Percentiles rank a stretch among this genome's conserved stretches.
These are phyloP conservation scores for Suillus luteus DNA, from an alignment of 768 basidiomycete genomes.

Conservation along the genomic window DNA sequence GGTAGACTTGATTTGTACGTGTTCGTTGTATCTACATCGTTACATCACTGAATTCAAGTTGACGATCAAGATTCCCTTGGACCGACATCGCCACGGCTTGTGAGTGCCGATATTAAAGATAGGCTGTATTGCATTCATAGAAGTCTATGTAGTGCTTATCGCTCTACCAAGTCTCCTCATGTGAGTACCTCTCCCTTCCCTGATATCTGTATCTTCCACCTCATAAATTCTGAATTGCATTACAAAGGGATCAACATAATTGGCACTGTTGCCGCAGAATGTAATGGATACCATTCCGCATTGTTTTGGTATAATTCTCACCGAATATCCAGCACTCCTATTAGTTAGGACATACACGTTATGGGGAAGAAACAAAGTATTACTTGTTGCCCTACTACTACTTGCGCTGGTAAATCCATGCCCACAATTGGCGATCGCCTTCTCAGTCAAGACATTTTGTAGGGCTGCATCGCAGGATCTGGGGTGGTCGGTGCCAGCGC, in stretches of 20 bases:
- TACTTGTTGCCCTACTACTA: background rate
- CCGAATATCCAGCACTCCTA: background rate
- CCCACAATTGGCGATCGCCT: background rate
- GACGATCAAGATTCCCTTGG: background rate
- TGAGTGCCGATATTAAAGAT: background rate
- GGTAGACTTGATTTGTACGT: slow-evolving; percentile 5
- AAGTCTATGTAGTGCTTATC: background rate
- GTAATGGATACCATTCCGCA: background rate
- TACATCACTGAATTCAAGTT: background rate
- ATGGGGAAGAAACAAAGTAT: slow-evolving; percentile 2
- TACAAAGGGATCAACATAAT: background rate
- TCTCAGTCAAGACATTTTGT: background rate
- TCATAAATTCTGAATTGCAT: too few relatives aligned
- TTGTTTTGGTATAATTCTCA: background rate
- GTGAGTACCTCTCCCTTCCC: background rate
- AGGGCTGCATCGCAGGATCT: background rate
- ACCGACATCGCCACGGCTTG: background rate
- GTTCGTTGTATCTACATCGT: background rate
- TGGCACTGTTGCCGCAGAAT: background rate
- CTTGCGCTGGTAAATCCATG: background rate
- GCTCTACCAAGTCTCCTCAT: background rate
- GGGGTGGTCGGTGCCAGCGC: background rate
- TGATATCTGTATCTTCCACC: background rate
- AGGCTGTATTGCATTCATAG: background rate
- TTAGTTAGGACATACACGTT: slow-evolving; percentile 1